Base-by-base conservation (phyloP, 371 early-diverging fungal genomes). In the Nematocida sp. region DNA sequence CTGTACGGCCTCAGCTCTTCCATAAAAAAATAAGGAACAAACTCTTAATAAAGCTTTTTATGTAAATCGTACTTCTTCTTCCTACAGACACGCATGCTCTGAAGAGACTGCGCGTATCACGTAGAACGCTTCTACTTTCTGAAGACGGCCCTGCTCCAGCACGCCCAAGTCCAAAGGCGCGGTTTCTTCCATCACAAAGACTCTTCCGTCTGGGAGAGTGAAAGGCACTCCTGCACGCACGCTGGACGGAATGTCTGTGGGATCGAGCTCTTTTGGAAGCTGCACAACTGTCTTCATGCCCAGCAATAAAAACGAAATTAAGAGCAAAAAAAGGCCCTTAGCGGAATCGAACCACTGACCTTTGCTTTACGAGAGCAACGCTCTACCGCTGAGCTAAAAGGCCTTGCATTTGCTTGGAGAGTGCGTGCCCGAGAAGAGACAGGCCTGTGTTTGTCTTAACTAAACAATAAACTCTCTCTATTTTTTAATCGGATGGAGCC, bases 331-430 rank as follows among this genome's bases (percentile, higher is more conserved):
- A 51, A 70, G 74, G 74, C 74, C 60, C 74, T 70, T 70, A 62
- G 62, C 74, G 60, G 74, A 60, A 48, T 70, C 58, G 74, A 70
- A 70, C 74, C 62, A 46, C 74, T 62, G 74, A 52, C 74, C 74
- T 70, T 70, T 70, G 74, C 74, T 70, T 70, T 70, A 70, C 74
- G 74, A 70, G 74, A 70, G 74, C 74, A 70, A 70, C 74, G 74
- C 74, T 70, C 74, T 70, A 60, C 74, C 74, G 7, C 74, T 70
- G 74, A 70, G 74, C 74, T 70, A 70, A 70, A 70, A 60, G 60
- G 74, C 74, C 74, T 32, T 17, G n/a, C n/a, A n/a, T n/a, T n/a
- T n/a, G n/a, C n/a, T n/a, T n/a, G n/a, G n/a, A n/a, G n/a, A n/a
- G n/a, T n/a, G n/a, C n/a, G n/a, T n/a, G n/a, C n/a, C n/a, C n/a